Evolutionary conservation across 1,284 basidiomycete genomes (phyloP), one percentile per base, ranked within the genome.

Genomic region (Apiotrichum sp.): DNA sequence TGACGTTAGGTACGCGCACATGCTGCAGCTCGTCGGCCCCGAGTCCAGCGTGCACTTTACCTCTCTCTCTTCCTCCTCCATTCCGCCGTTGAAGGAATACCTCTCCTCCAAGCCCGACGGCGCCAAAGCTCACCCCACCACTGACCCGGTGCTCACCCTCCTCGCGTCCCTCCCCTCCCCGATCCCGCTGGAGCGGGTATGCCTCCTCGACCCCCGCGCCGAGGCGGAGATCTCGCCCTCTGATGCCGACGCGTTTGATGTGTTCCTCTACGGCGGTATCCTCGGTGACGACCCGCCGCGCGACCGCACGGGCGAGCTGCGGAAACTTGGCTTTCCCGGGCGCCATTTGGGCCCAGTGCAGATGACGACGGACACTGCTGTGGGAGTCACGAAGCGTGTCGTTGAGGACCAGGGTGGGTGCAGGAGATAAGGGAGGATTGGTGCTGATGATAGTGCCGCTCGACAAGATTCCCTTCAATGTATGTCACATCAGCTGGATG

Each of bases 351-450:
- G 89, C 0, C 79, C 83, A 1, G 80, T 92, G 1, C 96, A 98
- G 74, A 98, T 98, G 95, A 98, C 95, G 32, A 98, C 95, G 0
- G 95, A 98, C 72, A 98, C 95, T 1, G 95, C 95, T 0, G 80
- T 98, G 0, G 91, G 88, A 7, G 93, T 98, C 6, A 93, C 91
- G 0, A 97, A 95, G 72, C 75, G 83, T 2, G 87, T 96, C 13
- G 86, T 93, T 0, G 79, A 88, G 59, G 90, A 96, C 70, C 81
- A 84, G 69, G 77, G 86, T 86, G 61, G 65, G 80, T 72, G 6
- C 35, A 9, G 40, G 8, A 7, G 40, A n/a, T n/a, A n/a, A n/a
- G n/a, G n/a, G n/a, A n/a, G n/a, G n/a, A 86, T 41, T 41, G 40
- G 40, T 39, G 47, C 40, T 88, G 89, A 65, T 56, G 36, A 13